A percentile compares a stretch with the other conserved stretches of the same genome.
phyloP scores from a whole-genome alignment of 768 basidiomycete genomes.

The Lactarius vividus region DNA sequence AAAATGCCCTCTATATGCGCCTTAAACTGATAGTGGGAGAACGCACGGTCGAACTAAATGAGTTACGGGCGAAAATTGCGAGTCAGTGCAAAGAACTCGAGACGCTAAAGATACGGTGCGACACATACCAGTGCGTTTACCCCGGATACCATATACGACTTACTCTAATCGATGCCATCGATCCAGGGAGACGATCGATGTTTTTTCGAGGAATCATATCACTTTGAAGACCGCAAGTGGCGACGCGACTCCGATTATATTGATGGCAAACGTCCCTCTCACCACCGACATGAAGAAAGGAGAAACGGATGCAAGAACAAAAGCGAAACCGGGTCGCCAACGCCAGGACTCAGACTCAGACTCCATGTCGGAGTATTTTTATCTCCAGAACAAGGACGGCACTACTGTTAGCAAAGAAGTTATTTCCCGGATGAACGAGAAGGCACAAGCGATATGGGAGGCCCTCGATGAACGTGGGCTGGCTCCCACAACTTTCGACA shows the following conservation, averaged over 20 bases:
- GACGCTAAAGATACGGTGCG: neutral
- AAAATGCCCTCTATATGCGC: neutral
- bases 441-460: neutral
- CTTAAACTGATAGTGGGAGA: neutral
- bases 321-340: neutral
- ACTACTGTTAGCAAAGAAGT: neutral
- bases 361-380: neutral
- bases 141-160: neutral
- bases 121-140: neutral
- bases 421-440: neutral
- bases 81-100: neutral
- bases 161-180: neutral
- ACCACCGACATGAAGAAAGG: neutral
- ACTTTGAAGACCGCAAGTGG: neutral
- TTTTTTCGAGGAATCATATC: neutral
- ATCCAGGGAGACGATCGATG: neutral
- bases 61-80: neutral
- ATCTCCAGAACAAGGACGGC: neutral
- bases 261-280: neutral
- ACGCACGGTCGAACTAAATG: neutral
- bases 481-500: neutral
- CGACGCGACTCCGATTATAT: neutral
- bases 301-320: neutral
- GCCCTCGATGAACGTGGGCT: neutral
- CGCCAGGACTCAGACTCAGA: neutral